Conservation (phyloP, 1,284 basidiomycete species). For the Exsudoporus floridanus region DNA sequence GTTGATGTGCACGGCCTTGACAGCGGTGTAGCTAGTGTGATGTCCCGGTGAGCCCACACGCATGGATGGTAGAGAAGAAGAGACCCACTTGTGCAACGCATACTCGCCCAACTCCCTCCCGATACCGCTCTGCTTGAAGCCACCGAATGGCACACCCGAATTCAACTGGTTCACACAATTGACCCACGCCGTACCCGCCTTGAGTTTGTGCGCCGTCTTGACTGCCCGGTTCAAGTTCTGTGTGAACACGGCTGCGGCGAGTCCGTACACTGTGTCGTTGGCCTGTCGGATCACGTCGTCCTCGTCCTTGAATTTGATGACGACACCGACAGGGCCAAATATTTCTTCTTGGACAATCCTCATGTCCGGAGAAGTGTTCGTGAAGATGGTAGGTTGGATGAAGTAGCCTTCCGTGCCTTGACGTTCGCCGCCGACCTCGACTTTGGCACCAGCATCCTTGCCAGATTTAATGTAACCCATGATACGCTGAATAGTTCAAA, state of each 20-base stretch:
- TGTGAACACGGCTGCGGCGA: slow-evolving; percentile 84
- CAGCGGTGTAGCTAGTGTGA: slow-evolving; percentile 68
- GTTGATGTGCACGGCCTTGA: slow-evolving; percentile 87
- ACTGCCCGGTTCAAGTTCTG: slow-evolving; percentile 77
- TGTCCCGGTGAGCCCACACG: slow-evolving; percentile 4
- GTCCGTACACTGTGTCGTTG: slow-evolving; percentile 86
- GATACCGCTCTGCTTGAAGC: slow-evolving; percentile 84
- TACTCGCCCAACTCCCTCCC: slow-evolving; percentile 87
- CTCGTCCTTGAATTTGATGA: slow-evolving; percentile 72
- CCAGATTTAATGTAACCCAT: slow-evolving; percentile 89
- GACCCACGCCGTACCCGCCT: slow-evolving; percentile 83
- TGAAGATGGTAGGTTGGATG: slow-evolving; percentile 86
- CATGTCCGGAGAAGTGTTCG: slow-evolving; percentile 74
- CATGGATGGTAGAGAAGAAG: not conserved
- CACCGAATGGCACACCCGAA: slow-evolving; percentile 78
- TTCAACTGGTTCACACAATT: slow-evolving; percentile 76
- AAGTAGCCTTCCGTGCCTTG: slow-evolving; percentile 75
- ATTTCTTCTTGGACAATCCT: slow-evolving; percentile 91
- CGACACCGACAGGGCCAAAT: slow-evolving; percentile 81
- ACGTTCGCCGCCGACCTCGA: slow-evolving; percentile 75
- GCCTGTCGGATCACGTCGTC: slow-evolving; percentile 75
- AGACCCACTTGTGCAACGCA: slow-evolving; percentile 63
- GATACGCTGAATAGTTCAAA: slow-evolving; percentile 53
- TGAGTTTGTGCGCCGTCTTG: slow-evolving; percentile 70
- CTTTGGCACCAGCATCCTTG: slow-evolving; percentile 79